A percentile compares a stretch with the other conserved stretches of the same genome.
Evolutionary conservation across 202 grass and related monocot genomes (phyloP).

Genomic region (Panicum virgatum): DNA sequence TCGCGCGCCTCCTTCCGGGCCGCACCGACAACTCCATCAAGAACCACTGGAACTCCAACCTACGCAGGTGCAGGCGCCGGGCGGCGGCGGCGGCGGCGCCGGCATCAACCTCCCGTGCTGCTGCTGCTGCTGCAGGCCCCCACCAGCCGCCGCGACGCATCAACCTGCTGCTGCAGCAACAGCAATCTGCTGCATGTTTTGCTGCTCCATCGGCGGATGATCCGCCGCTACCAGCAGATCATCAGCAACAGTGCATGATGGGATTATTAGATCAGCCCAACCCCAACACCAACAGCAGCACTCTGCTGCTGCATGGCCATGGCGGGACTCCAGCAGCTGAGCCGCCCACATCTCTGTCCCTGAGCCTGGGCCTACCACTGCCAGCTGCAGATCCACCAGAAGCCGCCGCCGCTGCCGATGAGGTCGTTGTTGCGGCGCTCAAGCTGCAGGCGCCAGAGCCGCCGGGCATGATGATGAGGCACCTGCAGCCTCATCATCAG

Average conservation of each 20-base stretch:
- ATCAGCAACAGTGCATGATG: neutral
- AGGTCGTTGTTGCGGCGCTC: too few species aligned
- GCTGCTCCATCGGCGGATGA: neutral
- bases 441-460: neutral
- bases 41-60: slow-evolving; percentile 93
- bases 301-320: too few species aligned
- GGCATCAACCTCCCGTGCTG: neutral
- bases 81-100: neutral
- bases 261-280: neutral
- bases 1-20: slow-evolving; percentile 69
- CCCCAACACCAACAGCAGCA: neutral
- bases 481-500: neutral
- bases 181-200: too few species aligned
- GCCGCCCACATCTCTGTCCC: slow-evolving; percentile 13
- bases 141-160: too few species aligned
- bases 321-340: neutral
- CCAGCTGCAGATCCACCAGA: neutral
- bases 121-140: neutral
- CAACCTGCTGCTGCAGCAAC: neutral
- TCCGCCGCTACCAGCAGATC: too few species aligned
- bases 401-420: neutral
- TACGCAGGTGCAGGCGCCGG: slow-evolving; percentile 42
- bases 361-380: slow-evolving; percentile 38
- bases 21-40: slow-evolving; percentile 88
- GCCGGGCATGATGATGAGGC: neutral